These are phyloP conservation scores for Skeletonema grethae DNA, from an alignment of 108 stramenopile genomes.

Conservation along the genomic window DNA sequence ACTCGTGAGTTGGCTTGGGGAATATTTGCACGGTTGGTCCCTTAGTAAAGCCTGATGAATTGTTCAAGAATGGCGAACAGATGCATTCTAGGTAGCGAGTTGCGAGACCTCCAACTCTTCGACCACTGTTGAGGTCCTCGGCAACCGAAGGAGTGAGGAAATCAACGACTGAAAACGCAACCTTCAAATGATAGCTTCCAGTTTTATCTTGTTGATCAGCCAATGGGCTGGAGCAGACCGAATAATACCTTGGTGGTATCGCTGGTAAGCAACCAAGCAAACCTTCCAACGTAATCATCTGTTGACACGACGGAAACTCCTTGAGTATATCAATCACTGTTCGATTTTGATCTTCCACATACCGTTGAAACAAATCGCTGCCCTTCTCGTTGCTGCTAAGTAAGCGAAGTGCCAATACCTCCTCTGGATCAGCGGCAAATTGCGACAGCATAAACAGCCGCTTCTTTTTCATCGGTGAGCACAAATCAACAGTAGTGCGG, in stretches of 20 bases:
- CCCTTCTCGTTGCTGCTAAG: constrained; percentile 53
- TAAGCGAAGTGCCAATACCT: constrained; percentile 61
- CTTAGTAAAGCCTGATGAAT: not conserved
- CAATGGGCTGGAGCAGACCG: constrained; percentile 89
- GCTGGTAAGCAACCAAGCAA: constrained; percentile 70
- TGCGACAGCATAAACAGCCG: constrained; percentile 61
- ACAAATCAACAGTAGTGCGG: constrained; percentile 70
- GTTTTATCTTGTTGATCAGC: constrained; percentile 27
- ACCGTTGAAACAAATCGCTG: constrained; percentile 45
- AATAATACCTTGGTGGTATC: constrained; percentile 92
- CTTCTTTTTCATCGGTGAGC: constrained; percentile 72
- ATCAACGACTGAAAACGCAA: constrained; percentile 93
- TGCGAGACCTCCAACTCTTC: constrained; percentile 78
- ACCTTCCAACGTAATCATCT: constrained; percentile 68
- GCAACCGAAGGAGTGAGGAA: constrained; percentile 68
- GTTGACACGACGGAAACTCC: constrained; percentile 84
- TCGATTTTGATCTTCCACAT: constrained; percentile 74
- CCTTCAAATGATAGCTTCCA: constrained; percentile 42
- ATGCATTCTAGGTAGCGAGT: constrained; percentile 79
- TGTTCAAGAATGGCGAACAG: constrained; percentile 57
- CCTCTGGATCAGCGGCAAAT: constrained; percentile 59
- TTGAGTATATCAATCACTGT: constrained; percentile 80
- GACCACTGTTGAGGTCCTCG: constrained; percentile 32
- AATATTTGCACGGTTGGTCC: constrained; percentile 69
- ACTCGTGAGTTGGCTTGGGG: constrained; percentile 84